phyloP scores from a whole-genome alignment of 192 early-diverging fungal species.

The Spinellus fusiger region DNA sequence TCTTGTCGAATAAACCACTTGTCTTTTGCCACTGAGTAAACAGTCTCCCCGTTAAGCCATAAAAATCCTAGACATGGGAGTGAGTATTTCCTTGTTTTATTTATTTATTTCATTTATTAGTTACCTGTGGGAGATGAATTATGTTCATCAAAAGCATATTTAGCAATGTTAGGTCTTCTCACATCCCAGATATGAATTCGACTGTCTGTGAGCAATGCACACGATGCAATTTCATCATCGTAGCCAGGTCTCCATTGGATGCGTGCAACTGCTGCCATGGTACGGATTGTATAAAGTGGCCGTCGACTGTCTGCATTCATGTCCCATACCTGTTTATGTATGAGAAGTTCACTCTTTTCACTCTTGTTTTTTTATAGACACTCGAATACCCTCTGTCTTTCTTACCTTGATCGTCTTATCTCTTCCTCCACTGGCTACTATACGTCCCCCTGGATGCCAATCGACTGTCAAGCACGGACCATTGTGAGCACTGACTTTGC shows the following conservation, averaged over 20 bases:
- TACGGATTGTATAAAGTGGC: conserved; percentile 56
- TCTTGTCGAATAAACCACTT: conserved; percentile 61
- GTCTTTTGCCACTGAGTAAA: conserved; percentile 77
- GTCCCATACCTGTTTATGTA: conserved; percentile 53
- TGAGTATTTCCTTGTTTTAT: not conserved
- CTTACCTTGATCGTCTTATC: conserved; percentile 71
- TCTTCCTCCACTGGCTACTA: conserved; percentile 70
- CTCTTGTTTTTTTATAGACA: not conserved
- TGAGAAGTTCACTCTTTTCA: not conserved
- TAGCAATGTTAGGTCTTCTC: conserved; percentile 57
- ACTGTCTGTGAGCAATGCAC: conserved; percentile 53
- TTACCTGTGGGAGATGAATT: conserved; percentile 63
- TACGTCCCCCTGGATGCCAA: conserved; percentile 63
- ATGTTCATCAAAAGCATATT: conserved; percentile 63
- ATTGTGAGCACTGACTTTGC: conserved; percentile 64
- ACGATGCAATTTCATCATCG: conserved; percentile 66
- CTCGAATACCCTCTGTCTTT: too few species aligned
- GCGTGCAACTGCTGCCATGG: conserved; percentile 58
- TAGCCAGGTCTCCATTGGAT: conserved; percentile 67
- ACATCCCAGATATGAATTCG: conserved; percentile 74
- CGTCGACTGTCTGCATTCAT: conserved; percentile 53
- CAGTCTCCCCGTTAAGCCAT: conserved; percentile 53
- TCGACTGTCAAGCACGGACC: conserved; percentile 69
- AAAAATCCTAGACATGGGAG: conserved; percentile 44
- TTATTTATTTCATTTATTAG: not conserved